Base-by-base conservation (phyloP, 257 asterid genomes). In the Paulownia fortunei region DNA sequence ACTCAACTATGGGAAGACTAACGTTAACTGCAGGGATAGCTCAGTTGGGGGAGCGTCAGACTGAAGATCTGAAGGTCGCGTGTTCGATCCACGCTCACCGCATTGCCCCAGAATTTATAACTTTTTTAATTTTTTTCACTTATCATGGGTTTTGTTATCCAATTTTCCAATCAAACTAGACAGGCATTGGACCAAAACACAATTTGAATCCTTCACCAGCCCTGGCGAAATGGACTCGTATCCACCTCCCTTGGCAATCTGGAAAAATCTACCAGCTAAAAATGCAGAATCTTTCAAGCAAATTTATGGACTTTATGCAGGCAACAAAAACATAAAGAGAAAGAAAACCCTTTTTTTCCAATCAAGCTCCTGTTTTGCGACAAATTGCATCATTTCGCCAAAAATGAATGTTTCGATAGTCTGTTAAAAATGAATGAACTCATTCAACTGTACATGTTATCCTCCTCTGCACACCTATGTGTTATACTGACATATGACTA, bases 51-150 rank as follows among this genome's bases (percentile, higher is more conserved):
- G 93, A 92, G 97, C 97, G 94, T 87, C 97, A 89, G 94, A 88
- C 97, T 92, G 93, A 89, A 88, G 92, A 92, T 90, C 92, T 91
- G 93, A 92, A 89, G 97, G 94, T 88, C 96, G 75, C 94, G 96
- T 92, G 96, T 91, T 91, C 92, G 97, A 92, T 92, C 97, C 97
- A 89, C 95, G 95, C 74, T 90, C 97, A 90, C 97, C 92, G 94
- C 94, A 92, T 18, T 36, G n/a, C n/a, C n/a, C n/a, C n/a, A n/a
- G n/a, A n/a, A n/a, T n/a, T n/a, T n/a, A n/a, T n/a, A n/a, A n/a
- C n/a, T n/a, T n/a, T n/a, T n/a, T n/a, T n/a, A n/a, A n/a, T n/a
- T n/a, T n/a, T n/a, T n/a, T n/a, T n/a, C n/a, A n/a, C n/a, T n/a
- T n/a, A n/a, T n/a, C n/a, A n/a, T n/a, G n/a, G n/a, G n/a, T n/a